Evolutionary conservation across 345 rosid genomes (phyloP), one percentile per base, ranked within the genome.

Genomic region (Hibiscus mutabilis): DNA sequence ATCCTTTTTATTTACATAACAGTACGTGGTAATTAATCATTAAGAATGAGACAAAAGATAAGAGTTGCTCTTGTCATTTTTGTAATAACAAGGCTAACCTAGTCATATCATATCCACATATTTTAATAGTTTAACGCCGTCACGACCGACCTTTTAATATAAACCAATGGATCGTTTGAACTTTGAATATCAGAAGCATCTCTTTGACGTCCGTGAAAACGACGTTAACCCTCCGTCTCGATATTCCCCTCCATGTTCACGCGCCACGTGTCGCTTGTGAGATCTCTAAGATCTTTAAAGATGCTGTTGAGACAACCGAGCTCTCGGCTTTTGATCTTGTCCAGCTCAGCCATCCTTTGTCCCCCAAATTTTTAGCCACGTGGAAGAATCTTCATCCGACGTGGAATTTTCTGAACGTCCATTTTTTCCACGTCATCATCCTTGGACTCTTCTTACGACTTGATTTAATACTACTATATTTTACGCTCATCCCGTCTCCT

Each of bases 371-470:
- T 40, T 2, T 22, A 9, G 68, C 79, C 78, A 81, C 69, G 81
- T 80, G 79, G 68, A 77, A 63, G 19, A 68, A 80, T 84, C 73
- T 14, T 2, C 35, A 42, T 77, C 77, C 64, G 46, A 82, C 84
- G 74, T 86, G 88, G 82, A 46, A 37, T 9, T 51, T 72, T 59
- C 9, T 18, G 14, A 75, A 76, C 76, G 14, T 61, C 80, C 80
- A 53, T 75, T 83, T 77, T 42, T 0, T 82, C 93, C 91, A 85
- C 66, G 85, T 86, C 87, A 80, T 49, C 78, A 76, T 18, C 70
- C 24, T 14, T 24, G 7, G 22, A 15, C 74, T 69, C 16, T 19
- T 73, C 73, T 49, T 70, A 75, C 66, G 66, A 63, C 19, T 1
- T 49, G 55, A 49, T 49, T 49, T 15, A 49, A 49, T 16, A 0